A percentile compares a stretch with the other conserved stretches of the same genome.
phyloP scores from a whole-genome alignment of 306 rosid genomes.

The Pterocarpus santalinus region DNA sequence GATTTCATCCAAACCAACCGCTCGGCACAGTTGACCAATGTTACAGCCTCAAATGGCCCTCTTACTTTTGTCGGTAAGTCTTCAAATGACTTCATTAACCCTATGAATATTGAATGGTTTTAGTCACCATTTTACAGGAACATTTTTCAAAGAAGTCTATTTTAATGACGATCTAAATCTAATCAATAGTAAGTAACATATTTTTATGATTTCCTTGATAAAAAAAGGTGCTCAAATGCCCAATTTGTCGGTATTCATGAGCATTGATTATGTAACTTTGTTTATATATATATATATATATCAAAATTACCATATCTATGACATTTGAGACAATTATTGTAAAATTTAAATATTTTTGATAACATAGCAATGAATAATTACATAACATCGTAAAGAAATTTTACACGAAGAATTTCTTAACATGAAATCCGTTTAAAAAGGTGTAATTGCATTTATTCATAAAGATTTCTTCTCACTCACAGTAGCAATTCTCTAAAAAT shows the following conservation, averaged over 20 bases:
- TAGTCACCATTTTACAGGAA: too few species aligned
- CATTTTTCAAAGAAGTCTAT: background rate
- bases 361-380: too few species aligned
- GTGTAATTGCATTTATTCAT: too few species aligned
- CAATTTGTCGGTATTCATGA: background rate
- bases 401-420: too few species aligned
- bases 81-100: background rate
- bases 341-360: too few species aligned
- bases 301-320: background rate
- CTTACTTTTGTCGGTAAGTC: constrained; percentile 73
- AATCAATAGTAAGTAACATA: background rate
- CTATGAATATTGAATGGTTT: background rate
- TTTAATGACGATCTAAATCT: background rate
- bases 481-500: too few species aligned
- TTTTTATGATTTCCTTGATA: background rate
- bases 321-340: too few species aligned
- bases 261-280: background rate
- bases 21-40: constrained; percentile 46
- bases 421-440: too few species aligned
- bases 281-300: background rate
- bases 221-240: background rate
- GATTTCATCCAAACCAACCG: constrained; percentile 65
- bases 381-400: too few species aligned
- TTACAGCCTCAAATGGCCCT: constrained; percentile 82
- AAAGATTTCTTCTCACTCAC: too few species aligned